Evolutionary conservation across 2,329 filamentous ascomycete genomes (phyloP), one percentile per base, ranked within the genome.

Genomic region (Talaromyces funiculosus): DNA sequence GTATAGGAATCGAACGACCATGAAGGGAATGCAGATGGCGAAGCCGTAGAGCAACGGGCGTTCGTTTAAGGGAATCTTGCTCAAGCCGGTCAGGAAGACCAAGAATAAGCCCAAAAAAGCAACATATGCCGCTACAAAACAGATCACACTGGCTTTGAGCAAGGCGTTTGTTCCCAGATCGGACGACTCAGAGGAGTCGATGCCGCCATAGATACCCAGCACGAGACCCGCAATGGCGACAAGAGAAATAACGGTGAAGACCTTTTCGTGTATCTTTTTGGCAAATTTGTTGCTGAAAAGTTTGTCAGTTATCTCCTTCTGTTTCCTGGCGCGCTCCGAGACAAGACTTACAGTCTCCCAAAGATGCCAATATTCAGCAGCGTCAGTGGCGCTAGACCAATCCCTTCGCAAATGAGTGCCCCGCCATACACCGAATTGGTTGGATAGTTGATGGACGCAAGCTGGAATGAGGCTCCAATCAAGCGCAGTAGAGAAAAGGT

Each of bases 321-420:
- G 8, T 31, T 37, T 20, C 10, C 24, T 37, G 49, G 6, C 9
- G 40, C 20, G 24, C 45, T 29, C 18, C 47, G 20, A 55, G 29
- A 10, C 33, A 53, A 53, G 33, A 55, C 53, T 55, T 43, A 55
- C 53, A 55, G 53, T 43, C 53, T 3, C 53, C 53, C 53, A 31
- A 55, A 55, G 24, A 55, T 55, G n/a, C 53, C 53, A 55, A 55
- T 55, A 22, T 55, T 55, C 16, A 55, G 53, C 53, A 55, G 18
- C 26, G 53, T 55, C 37, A 55, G 53, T 26, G 53, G 53, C 18
- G 53, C 53, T 6, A 55, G 22, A 18, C 53, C 53, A 43, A 55
- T 55, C 1, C 53, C 53, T 20, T 55, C 53, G 22, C 53, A 55
- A 42, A 55, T 55, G 26, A 55, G 53, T 18, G 53, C 53, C 42